A percentile compares a stretch with the other conserved stretches of the same genome.
These are phyloP conservation scores for Juglanconis sp. DNA, from an alignment of 2,329 filamentous ascomycete genomes.

Conservation along the genomic window DNA sequence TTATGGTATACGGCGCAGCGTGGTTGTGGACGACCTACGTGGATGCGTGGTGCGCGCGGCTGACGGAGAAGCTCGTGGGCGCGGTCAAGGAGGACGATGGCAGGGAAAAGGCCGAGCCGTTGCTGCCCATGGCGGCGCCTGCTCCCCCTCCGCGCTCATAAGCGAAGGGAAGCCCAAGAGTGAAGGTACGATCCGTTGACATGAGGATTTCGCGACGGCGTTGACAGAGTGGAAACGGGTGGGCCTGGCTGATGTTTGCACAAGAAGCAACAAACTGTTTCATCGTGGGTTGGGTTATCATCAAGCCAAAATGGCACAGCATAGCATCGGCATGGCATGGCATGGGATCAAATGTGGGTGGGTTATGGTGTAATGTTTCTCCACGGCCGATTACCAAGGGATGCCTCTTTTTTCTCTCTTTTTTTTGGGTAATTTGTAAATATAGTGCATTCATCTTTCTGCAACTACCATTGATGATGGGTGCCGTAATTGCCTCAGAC, in stretches of 20 bases:
- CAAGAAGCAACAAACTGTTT: no score
- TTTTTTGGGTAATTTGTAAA: neutral
- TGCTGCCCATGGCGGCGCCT: conserved; percentile 21
- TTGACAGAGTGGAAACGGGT: no score
- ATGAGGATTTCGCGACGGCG: no score
- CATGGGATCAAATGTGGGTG: neutral
- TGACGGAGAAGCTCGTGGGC: conserved; percentile 25
- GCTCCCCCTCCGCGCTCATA: neutral
- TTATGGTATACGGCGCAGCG: conserved; percentile 15
- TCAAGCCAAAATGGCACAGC: neutral
- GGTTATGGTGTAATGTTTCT: neutral
- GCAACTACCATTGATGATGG: no score
- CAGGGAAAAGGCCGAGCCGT: conserved; percentile 28
- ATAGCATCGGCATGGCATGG: neutral
- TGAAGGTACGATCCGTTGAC: neutral
- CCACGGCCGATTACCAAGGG: neutral
- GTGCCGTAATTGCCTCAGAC: no score
- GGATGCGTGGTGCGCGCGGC: conserved; percentile 14
- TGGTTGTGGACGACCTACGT: conserved; percentile 19
- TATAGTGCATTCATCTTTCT: neutral
- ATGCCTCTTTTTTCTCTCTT: no score
- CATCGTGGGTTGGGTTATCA: no score
- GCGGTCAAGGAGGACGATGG: conserved; percentile 29
- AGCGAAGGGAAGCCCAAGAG: no score
- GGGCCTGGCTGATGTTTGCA: no score